phyloP scores from a whole-genome alignment of 352 stramenopile species.

The Phytophthora meadii region DNA sequence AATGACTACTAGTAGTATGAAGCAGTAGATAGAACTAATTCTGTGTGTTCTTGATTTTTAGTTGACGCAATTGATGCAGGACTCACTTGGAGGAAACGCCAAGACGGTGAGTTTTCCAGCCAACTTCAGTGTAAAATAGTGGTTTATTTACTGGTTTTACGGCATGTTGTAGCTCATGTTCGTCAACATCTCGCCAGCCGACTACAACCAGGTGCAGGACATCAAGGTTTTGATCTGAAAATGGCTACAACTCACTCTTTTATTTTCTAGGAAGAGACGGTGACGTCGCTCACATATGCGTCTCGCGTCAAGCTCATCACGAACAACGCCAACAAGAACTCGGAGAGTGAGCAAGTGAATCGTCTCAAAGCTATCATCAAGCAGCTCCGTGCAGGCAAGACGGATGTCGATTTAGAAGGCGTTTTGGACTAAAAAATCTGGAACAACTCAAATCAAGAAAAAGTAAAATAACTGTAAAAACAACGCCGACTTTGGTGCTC shows the following conservation, averaged over 20 bases:
- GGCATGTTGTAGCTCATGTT: conserved; percentile 80
- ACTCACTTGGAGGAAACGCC: conserved; percentile 93
- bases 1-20: too few relatives aligned
- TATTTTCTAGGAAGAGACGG: conserved; percentile 70
- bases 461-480: conserved; percentile 15
- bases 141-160: not conserved
- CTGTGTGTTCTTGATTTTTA: conserved; percentile 10
- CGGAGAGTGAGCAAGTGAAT: conserved; percentile 85
- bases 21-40: too few relatives aligned
- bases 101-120: conserved; percentile 76
- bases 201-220: conserved; percentile 83
- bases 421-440: conserved; percentile 47
- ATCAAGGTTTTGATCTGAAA: conserved; percentile 25
- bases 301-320: conserved; percentile 91
- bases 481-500: conserved; percentile 51
- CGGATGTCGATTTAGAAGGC: conserved; percentile 74
- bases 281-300: conserved; percentile 84
- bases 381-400: conserved; percentile 69
- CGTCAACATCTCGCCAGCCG: conserved; percentile 89
- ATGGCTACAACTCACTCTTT: conserved; percentile 16
- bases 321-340: conserved; percentile 89
- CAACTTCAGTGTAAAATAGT: not conserved
- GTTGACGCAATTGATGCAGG: conserved; percentile 94
- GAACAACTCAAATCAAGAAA: not conserved
- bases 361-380: conserved; percentile 86